phyloP scores from a whole-genome alignment of 2,329 filamentous ascomycete species.

The Aspergillus cejpii region DNA sequence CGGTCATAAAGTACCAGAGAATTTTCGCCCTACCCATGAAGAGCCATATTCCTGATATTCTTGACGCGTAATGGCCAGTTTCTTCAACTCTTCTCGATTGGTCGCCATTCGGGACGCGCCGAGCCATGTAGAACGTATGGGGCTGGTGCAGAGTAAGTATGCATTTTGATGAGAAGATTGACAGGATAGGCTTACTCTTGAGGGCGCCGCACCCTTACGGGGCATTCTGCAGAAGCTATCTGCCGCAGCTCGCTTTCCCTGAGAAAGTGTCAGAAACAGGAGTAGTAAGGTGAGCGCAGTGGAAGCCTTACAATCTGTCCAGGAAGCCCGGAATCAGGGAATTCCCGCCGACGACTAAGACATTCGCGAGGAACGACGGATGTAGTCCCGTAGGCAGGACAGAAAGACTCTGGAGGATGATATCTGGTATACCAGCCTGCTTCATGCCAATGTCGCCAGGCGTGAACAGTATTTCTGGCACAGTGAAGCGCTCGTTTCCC shows the following conservation, averaged over 20 bases:
- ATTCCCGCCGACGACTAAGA: conserved; percentile 84
- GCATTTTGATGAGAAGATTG: conserved; percentile 1
- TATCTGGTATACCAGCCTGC: conserved; percentile 72
- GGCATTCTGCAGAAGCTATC: conserved; percentile 67
- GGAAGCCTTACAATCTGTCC: conserved; percentile 55
- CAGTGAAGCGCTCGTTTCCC: conserved; percentile 83
- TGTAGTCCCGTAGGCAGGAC: conserved; percentile 73
- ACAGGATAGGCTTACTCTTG: conserved; percentile 46
- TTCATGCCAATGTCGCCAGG: conserved; percentile 78
- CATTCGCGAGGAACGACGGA: conserved; percentile 76
- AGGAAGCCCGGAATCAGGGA: conserved; percentile 73
- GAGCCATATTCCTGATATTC: conserved; percentile 87
- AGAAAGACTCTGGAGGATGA: conserved; percentile 72
- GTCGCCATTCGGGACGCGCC: conserved; percentile 73
- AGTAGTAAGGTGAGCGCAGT: neutral
- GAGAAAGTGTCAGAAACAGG: conserved; percentile 15
- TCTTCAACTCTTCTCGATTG: conserved; percentile 57
- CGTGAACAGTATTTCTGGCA: conserved; percentile 84
- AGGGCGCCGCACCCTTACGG: conserved; percentile 65
- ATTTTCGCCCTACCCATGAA: conserved; percentile 66
- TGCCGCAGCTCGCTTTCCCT: conserved; percentile 62
- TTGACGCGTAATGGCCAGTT: conserved; percentile 69
- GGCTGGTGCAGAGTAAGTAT: conserved; percentile 35
- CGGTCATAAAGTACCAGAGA: conserved; percentile 41
- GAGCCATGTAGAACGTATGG: conserved; percentile 74